Evolutionary conservation across 805 yeast genomes (phyloP), one percentile per base, ranked within the genome.

Genomic region (Sugiyamaella marilandica): DNA sequence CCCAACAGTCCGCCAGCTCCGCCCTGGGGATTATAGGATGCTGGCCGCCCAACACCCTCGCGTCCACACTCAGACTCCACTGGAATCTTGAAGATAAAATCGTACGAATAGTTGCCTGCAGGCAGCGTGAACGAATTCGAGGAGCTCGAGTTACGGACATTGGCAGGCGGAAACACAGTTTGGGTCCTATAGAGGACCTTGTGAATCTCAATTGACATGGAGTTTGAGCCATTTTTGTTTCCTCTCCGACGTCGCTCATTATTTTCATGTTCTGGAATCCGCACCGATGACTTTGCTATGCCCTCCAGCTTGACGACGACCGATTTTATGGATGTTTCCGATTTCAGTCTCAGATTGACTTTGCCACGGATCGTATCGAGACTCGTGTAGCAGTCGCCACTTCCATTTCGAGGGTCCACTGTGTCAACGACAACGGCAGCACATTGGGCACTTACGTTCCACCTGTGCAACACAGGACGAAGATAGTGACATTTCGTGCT

Each of bases 121-220:
- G 65, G 60, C 18, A 72, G 59, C 7, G 74, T 67, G 58, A 62
- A 71, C 44, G 57, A 58, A 32, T 56, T 51, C 5, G 59, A 32
- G 5, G 49, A 49, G 43, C 52, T 55, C 46, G 41, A 52, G 41
- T 19, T 41, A 11, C 56, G 56, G 18, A 61, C 53, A 10, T 65
- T 65, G 5, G 50, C 45, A 5, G 74, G 71, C 0, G 75, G 75
- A 54, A 72, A 72, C 26, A 71, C 62, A 18, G 64, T 65, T 39
- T 52, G 48, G 16, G 59, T 54, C 24, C 60, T 50, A 52, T 67
- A 62, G 41, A 72, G 54, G 10, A 72, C 61, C 39, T 56, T 58
- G 45, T 59, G 64, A 16, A 50, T 53, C 47, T 63, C 67, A 24
- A 52, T 54, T 10, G 57, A 54, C 10, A 54, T 59, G 50, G 48